Conservation (phyloP, 2,329 filamentous ascomycete genomes). For the Aspergillus awamori region DNA sequence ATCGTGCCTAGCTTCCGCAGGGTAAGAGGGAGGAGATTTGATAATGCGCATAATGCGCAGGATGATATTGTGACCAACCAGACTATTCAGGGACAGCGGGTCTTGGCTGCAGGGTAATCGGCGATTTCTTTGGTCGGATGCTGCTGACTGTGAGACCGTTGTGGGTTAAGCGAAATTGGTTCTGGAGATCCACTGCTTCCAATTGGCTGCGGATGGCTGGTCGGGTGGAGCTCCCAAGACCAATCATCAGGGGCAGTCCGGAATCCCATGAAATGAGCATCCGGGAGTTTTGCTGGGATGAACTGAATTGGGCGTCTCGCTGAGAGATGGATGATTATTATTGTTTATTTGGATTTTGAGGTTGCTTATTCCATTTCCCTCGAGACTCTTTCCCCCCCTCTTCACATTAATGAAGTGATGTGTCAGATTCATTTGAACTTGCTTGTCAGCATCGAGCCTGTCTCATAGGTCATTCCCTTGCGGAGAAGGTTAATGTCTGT, state of each 20-base stretch:
- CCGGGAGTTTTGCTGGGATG: background rate
- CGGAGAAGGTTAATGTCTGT: background rate
- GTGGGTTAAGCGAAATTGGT: conserved; percentile 39
- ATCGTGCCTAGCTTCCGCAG: conserved; percentile 1
- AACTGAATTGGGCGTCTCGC: conserved; percentile 9
- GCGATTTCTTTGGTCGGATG: conserved; percentile 22
- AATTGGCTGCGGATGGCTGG: conserved; percentile 27
- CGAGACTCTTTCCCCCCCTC: no score
- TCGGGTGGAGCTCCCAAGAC: conserved; percentile 20
- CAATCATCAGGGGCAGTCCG: conserved; percentile 23
- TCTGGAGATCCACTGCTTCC: conserved; percentile 26
- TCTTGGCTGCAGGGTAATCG: conserved; percentile 20
- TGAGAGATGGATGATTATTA: background rate
- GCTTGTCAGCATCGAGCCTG: background rate
- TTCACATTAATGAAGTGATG: background rate
- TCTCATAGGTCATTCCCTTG: background rate
- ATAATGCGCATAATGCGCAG: conserved; percentile 12
- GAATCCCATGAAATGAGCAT: conserved; percentile 6
- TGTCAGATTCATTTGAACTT: background rate
- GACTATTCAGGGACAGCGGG: conserved; percentile 22
- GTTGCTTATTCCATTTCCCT: background rate
- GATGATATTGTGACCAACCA: conserved; percentile 10
- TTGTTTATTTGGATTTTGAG: background rate
- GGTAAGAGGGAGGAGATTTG: background rate
- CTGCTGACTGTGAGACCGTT: conserved; percentile 24